A percentile compares a stretch with the other conserved stretches of the same genome.
phyloP scores from a whole-genome alignment of 2,329 filamentous ascomycete genomes.

The Tolypocladium inflatum region DNA sequence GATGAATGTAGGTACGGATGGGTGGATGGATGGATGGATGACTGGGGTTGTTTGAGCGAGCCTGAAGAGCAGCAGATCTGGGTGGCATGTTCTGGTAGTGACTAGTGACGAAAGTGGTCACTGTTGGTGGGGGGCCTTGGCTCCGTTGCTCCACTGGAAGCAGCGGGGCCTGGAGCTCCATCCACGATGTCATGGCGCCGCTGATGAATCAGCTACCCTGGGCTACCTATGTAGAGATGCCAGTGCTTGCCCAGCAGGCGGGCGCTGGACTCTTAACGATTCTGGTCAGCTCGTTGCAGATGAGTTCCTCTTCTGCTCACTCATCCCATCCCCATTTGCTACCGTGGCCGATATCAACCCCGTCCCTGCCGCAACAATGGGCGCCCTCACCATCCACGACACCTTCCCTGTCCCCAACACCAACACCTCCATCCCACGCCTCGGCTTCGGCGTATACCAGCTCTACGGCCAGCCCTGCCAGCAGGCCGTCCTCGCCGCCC shows the following conservation, averaged over 20 bases:
- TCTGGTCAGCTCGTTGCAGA: not conserved
- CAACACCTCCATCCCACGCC: constrained; percentile 41
- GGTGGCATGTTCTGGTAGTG: not conserved
- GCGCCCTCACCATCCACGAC: constrained; percentile 6
- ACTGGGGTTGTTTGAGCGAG: not conserved
- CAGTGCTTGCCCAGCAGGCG: too few species aligned
- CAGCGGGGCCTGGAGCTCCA: not conserved
- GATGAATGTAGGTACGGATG: not conserved
- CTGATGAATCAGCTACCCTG: not conserved
- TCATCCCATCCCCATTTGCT: not conserved
- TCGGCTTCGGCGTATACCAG: constrained; percentile 66
- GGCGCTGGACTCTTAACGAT: not conserved
- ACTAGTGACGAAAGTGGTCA: not conserved
- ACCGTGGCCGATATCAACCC: too few species aligned
- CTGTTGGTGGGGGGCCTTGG: not conserved
- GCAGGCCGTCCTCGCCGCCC: constrained; percentile 47
- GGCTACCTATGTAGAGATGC: too few species aligned
- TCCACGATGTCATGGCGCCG: too few species aligned
- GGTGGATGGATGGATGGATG: not conserved
- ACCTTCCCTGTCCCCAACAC: constrained; percentile 14
- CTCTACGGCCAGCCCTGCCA: constrained; percentile 44
- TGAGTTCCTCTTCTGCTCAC: too few species aligned
- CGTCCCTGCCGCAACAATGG: not conserved
- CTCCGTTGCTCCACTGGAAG: not conserved
- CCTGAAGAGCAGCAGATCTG: not conserved